These are phyloP conservation scores for Ogataea glucozyma DNA, from an alignment of 805 yeast genomes.

Conservation along the genomic window DNA sequence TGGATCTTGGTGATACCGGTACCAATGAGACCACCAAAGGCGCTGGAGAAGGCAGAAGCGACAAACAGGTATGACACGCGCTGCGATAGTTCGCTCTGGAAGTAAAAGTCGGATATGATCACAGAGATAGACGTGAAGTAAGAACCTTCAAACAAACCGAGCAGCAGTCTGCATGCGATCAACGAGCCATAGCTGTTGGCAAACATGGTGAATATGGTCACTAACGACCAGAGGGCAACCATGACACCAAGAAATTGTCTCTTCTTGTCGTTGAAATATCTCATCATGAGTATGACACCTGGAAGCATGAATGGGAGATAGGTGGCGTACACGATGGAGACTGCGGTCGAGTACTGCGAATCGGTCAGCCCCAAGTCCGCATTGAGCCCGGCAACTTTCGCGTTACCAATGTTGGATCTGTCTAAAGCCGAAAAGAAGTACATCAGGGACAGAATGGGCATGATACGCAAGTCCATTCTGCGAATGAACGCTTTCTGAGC, in stretches of 20 bases:
- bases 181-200: slow-evolving; percentile 57
- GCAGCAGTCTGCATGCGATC: slow-evolving; percentile 61
- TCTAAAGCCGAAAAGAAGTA: slow-evolving; percentile 52
- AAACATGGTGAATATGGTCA: slow-evolving; percentile 45
- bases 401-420: slow-evolving; percentile 61
- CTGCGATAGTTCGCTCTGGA: slow-evolving; percentile 50
- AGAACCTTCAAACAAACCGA: slow-evolving; percentile 68
- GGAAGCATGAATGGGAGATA: slow-evolving; percentile 45
- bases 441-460: slow-evolving; percentile 44
- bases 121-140: slow-evolving; percentile 77
- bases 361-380: slow-evolving; percentile 39
- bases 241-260: slow-evolving; percentile 33
- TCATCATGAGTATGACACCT: slow-evolving; percentile 37
- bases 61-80: slow-evolving; percentile 51
- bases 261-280: slow-evolving; percentile 33
- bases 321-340: slow-evolving; percentile 48
- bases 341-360: slow-evolving; percentile 44
- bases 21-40: slow-evolving; percentile 57
- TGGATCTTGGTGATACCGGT: slow-evolving; percentile 32
- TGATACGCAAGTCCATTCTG: slow-evolving; percentile 44
- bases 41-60: slow-evolving; percentile 54
- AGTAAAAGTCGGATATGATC: slow-evolving; percentile 62
- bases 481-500: slow-evolving; percentile 36
- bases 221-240: slow-evolving; percentile 40
- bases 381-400: slow-evolving; percentile 53